A percentile compares a stretch with the other conserved stretches of the same genome.
Evolutionary conservation across 169 alveolate species (phyloP).

Genomic region (Cryptosporidium baileyi): DNA sequence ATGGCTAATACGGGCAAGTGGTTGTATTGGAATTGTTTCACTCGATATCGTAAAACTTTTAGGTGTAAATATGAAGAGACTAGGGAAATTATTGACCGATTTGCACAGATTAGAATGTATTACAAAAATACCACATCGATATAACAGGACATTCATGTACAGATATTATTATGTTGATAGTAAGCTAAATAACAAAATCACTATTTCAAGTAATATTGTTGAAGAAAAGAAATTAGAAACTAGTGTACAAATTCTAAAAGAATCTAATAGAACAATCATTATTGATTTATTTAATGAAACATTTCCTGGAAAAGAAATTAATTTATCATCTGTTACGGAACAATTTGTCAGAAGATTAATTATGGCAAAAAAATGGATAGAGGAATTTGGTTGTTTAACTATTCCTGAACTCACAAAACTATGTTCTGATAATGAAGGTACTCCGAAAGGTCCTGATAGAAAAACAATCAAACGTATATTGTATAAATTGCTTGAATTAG

Average conservation of each 20-base stretch:
- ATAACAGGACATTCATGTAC: conserved; percentile 66
- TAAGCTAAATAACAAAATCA: neutral
- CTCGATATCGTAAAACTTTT: conserved; percentile 26
- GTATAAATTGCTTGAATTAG: conserved; percentile 19
- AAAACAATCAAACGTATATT: conserved; percentile 46
- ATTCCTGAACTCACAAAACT: conserved; percentile 58
- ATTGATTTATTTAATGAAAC: neutral
- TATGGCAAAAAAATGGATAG: conserved; percentile 32
- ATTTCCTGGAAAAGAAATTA: neutral
- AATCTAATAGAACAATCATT: neutral
- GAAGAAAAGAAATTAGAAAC: neutral
- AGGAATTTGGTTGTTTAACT: conserved; percentile 27
- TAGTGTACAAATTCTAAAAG: neutral
- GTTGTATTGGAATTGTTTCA: conserved; percentile 24
- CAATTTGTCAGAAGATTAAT: conserved; percentile 33
- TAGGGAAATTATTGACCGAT: conserved; percentile 53
- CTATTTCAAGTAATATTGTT: neutral
- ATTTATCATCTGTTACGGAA: conserved; percentile 23
- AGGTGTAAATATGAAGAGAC: conserved; percentile 55
- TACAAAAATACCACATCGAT: conserved; percentile 39
- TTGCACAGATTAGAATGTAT: neutral
- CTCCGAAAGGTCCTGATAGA: conserved; percentile 66
- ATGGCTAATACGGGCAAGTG: conserved; percentile 53
- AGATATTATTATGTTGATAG: conserved; percentile 25
- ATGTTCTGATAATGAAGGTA: conserved; percentile 25